Evolutionary conservation across 2,329 filamentous ascomycete species (phyloP).

Genomic region (Aphanocladium album): DNA sequence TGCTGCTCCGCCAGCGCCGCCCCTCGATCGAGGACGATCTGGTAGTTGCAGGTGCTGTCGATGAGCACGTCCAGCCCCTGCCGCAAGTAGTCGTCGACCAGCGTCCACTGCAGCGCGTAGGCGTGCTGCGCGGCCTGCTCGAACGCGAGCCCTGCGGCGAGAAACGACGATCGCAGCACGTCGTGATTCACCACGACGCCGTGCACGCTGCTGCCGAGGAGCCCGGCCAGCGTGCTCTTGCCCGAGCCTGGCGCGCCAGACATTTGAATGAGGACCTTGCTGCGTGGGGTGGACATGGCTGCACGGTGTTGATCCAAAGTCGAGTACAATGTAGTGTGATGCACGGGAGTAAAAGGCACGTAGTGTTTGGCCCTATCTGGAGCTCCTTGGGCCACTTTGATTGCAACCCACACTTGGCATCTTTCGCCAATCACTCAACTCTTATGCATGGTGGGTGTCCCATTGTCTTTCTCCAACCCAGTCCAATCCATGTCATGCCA

Average conservation of each 20-base stretch:
- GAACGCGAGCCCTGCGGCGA: conserved; percentile 25
- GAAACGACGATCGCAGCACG: no score
- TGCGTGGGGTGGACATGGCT: no score
- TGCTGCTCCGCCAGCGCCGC: conserved; percentile 18
- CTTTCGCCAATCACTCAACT: no score
- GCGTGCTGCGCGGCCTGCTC: conserved; percentile 19
- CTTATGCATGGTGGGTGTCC: no score
- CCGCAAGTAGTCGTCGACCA: conserved; percentile 29
- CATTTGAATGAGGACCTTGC: conserved; percentile 25
- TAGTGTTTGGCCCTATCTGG: no score
- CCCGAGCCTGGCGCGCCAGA: conserved; percentile 35
- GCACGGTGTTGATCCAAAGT: no score
- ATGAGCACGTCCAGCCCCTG: conserved; percentile 31
- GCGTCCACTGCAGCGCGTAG: conserved; percentile 31
- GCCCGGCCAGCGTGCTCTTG: conserved; percentile 31
- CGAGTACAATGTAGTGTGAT: no score
- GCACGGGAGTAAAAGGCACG: no score
- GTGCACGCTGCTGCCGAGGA: conserved; percentile 17
- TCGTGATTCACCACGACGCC: background rate
- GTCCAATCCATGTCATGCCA: no score
- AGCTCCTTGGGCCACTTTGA: no score
- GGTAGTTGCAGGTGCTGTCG: conserved; percentile 34
- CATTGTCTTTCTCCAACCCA: no score
- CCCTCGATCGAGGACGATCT: conserved; percentile 26
- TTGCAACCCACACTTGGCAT: no score